Evolutionary conservation across 306 rosid genomes (phyloP).

Genomic region (Spatholobus suberectus): DNA sequence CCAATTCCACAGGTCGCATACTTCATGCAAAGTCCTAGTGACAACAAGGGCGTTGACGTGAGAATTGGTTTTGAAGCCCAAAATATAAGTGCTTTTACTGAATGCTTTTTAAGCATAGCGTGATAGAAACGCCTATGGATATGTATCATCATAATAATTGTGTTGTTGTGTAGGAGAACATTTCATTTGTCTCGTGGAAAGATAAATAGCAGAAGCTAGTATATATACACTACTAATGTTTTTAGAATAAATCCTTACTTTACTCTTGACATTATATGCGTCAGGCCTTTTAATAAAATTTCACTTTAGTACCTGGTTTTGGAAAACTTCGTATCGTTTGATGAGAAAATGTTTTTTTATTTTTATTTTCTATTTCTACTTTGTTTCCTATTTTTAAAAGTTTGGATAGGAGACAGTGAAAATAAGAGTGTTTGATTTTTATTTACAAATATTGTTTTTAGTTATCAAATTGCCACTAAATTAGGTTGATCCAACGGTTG

Average conservation of each 20-base stretch:
- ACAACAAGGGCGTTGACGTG: slow-evolving; percentile 51
- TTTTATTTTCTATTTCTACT: no score
- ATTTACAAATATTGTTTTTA: no score
- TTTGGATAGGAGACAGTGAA: no score
- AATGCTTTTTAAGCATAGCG: slow-evolving; percentile 41
- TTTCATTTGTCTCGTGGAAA: neutral
- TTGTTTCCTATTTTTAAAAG: no score
- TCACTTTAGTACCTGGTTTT: neutral
- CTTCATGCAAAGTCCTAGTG: slow-evolving; percentile 67
- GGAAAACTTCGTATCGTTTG: no score
- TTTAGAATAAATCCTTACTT: neutral
- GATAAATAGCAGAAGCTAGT: neutral
- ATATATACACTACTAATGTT: neutral
- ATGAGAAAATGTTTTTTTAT: no score
- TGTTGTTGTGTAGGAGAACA: neutral
- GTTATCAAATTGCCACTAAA: no score
- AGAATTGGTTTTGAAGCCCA: slow-evolving; percentile 60
- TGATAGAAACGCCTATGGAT: neutral
- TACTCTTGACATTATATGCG: neutral
- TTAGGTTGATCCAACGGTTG: no score
- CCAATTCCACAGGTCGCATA: slow-evolving; percentile 67
- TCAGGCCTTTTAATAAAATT: neutral
- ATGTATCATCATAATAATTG: neutral
- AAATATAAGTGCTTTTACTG: slow-evolving; percentile 46
- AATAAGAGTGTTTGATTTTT: no score